Evolutionary conservation across 768 basidiomycete genomes (phyloP).

Genomic region (Phaeolepiota aurea): DNA sequence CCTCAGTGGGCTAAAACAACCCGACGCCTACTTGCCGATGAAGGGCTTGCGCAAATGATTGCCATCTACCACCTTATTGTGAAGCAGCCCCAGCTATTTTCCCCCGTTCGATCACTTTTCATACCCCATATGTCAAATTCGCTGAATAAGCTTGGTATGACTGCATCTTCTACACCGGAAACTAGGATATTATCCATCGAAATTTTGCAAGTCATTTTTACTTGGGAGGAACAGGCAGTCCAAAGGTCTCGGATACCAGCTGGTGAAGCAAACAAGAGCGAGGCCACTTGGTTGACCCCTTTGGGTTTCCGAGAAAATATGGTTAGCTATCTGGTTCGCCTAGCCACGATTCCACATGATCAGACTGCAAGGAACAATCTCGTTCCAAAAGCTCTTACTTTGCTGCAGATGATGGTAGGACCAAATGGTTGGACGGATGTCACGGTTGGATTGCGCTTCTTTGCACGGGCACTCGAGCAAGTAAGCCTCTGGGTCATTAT

Average conservation of each 20-base stretch:
- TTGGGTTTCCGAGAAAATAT: constrained; percentile 79
- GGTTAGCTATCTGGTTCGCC: constrained; percentile 91
- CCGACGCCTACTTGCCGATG: constrained; percentile 80
- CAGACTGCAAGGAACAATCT: constrained; percentile 37
- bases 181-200: constrained; percentile 85
- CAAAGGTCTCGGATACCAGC: constrained; percentile 18
- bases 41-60: constrained; percentile 63
- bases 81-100: constrained; percentile 87
- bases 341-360: constrained; percentile 65
- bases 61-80: constrained; percentile 90
- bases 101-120: constrained; percentile 86
- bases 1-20: constrained; percentile 85
- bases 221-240: constrained; percentile 78
- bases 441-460: constrained; percentile 85
- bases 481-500: constrained; percentile 28
- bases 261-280: constrained; percentile 11
- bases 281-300: constrained; percentile 63
- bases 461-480: constrained; percentile 76
- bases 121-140: constrained; percentile 91
- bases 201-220: constrained; percentile 83
- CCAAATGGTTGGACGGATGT: constrained; percentile 87
- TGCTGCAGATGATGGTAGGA: constrained; percentile 74
- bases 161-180: constrained; percentile 61
- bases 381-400: constrained; percentile 51
- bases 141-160: constrained; percentile 81